Evolutionary conservation across 176 grass and related monocot genomes (phyloP).

Genomic region (Coix lacrymajobi): DNA sequence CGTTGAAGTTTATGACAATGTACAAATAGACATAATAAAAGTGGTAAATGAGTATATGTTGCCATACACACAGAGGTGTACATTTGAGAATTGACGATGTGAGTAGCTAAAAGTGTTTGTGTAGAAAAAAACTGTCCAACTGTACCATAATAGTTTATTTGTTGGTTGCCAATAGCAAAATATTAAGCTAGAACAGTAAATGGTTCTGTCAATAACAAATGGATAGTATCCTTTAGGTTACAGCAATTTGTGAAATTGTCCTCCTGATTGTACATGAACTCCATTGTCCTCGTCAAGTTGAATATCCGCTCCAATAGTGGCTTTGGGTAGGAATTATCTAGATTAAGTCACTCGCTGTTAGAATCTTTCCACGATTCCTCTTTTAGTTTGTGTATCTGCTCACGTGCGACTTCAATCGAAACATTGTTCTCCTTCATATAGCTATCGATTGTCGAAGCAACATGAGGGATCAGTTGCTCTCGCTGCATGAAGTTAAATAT

Average conservation of each 20-base stretch:
- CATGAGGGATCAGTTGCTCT: neutral
- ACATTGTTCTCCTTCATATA: neutral
- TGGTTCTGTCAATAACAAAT: neutral
- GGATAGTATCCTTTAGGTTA: neutral
- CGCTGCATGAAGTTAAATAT: neutral
- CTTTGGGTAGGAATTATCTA: neutral
- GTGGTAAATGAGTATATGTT: too few species aligned
- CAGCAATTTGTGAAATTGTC: neutral
- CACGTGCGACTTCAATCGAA: neutral
- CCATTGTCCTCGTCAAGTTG: conserved; percentile 5
- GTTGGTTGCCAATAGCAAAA: neutral
- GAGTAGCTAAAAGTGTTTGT: too few species aligned
- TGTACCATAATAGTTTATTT: too few species aligned
- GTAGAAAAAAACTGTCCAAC: too few species aligned
- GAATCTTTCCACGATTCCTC: conserved; percentile 3
- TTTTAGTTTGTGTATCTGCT: neutral
- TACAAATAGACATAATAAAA: too few species aligned
- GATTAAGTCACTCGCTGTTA: neutral
- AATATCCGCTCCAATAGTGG: conserved; percentile 6
- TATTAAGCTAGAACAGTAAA: neutral
- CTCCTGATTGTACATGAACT: conserved; percentile 4
- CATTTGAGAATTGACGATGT: too few species aligned
- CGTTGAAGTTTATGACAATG: too few species aligned
- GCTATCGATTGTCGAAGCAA: neutral
- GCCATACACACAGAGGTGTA: too few species aligned